A percentile compares a stretch with the other conserved stretches of the same genome.
These are phyloP conservation scores for Dispira parvispora DNA, from an alignment of 192 early-diverging fungal species.

Conservation along the genomic window DNA sequence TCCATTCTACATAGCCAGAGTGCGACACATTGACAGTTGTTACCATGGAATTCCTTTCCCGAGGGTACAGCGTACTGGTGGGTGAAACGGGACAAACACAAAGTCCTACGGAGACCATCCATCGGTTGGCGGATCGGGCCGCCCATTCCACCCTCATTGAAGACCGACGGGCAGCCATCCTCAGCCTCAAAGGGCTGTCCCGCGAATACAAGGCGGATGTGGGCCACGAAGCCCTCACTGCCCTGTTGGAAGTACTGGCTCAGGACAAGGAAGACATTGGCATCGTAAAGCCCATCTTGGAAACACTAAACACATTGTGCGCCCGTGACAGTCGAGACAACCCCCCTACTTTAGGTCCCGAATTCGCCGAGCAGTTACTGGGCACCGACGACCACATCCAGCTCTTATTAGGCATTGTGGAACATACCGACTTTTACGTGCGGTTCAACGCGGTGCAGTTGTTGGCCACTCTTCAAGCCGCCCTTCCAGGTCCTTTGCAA, in stretches of 20 bases:
- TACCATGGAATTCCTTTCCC: conserved; percentile 40
- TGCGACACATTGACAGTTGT: no score
- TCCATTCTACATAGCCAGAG: no score
- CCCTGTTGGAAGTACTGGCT: conserved; percentile 56
- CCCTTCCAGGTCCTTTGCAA: conserved; percentile 45
- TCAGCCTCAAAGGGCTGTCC: conserved; percentile 69
- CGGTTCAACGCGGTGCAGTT: conserved; percentile 84
- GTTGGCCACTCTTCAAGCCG: conserved; percentile 52
- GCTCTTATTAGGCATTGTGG: conserved; percentile 68
- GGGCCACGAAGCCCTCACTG: conserved; percentile 55
- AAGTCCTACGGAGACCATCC: conserved; percentile 57
- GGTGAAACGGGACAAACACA: conserved; percentile 46
- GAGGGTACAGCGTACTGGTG: conserved; percentile 40
- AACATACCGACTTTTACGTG: conserved; percentile 88
- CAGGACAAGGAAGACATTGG: conserved; percentile 75
- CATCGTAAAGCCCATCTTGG: conserved; percentile 68
- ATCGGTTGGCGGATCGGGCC: conserved; percentile 66
- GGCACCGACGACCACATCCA: conserved; percentile 48
- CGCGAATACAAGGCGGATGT: conserved; percentile 76
- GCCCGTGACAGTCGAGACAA: conserved; percentile 30
- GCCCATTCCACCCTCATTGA: conserved; percentile 73
- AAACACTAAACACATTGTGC: conserved; percentile 53
- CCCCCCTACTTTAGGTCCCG: conserved; percentile 5
- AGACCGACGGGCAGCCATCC: conserved; percentile 74
- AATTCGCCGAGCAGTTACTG: conserved; percentile 10